Evolutionary conservation across 345 rosid genomes (phyloP), one percentile per base, ranked within the genome.

Genomic region (Mercurialis annua): DNA sequence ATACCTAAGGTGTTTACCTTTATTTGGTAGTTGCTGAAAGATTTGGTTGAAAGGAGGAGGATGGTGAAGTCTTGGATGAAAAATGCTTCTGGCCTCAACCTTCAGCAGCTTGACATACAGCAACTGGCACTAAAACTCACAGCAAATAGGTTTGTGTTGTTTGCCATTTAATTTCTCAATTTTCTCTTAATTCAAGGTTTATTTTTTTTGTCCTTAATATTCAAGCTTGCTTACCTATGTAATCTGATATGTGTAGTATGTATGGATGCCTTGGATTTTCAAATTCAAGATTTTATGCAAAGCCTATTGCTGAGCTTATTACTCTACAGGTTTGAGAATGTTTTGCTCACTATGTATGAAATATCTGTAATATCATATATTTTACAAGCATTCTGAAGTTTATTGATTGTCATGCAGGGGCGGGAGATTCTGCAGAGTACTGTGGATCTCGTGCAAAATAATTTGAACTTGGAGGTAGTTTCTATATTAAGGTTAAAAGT

Each of bases 181-280:
- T 51, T 33, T 51, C 59, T 51, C 36, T 42, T 43, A 16, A 62
- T 21, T 7, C 20, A 12, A 20, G 40, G 46, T 12, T 17, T 65
- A 29, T 16, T 27, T 20, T 26, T 5, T 18, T 48, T 11, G 3
- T 36, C 27, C 16, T 55, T 43, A 16, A 24, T 66, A 10, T 21
- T 48, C 33, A 18, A 18, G 51, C 64, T 46, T 66, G 49, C 33
- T 29, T 79, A 59, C 40, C 6, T 62, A 11, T 71, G 48, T 66
- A 53, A 44, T 50, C 51, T 73, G 49, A 55, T 55, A 59, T 52
- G 36, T 72, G 80, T 91, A 94, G 99, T 82, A 91, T 94, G 96
- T 94, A 94, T 79, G 99, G 99, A 83, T 94, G 96, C 83, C 95
- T 94, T 77, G 99, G 99, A 63, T 94, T 91, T 81, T 85, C 96